phyloP scores from a whole-genome alignment of 768 basidiomycete genomes.

The Amanita rimosa region DNA sequence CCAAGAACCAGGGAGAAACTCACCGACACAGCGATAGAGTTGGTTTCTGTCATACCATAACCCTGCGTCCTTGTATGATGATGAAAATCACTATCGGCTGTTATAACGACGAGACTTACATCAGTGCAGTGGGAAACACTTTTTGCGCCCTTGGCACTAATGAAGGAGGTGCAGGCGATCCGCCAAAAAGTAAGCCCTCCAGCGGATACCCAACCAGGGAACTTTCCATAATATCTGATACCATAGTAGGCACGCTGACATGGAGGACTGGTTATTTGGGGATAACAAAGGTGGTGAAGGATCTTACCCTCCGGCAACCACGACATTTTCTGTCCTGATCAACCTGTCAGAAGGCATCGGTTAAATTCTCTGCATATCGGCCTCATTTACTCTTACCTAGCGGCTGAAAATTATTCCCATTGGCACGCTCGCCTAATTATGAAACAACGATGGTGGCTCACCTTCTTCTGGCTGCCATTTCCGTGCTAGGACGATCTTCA shows the following conservation, averaged over 20 bases:
- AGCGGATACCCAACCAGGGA: slow-evolving; percentile 23
- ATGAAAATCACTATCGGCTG: not conserved
- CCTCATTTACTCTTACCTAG: slow-evolving; percentile 16
- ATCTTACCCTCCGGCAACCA: slow-evolving; percentile 30
- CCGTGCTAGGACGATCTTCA: slow-evolving; percentile 36
- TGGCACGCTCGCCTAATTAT: not conserved
- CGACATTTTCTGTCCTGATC: slow-evolving; percentile 32
- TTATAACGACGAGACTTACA: slow-evolving; percentile 6
- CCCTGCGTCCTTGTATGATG: slow-evolving; percentile 21
- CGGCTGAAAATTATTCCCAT: slow-evolving; percentile 12
- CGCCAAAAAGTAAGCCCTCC: slow-evolving; percentile 30
- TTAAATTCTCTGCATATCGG: not conserved
- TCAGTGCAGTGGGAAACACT: slow-evolving; percentile 23
- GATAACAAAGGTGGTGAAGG: not conserved
- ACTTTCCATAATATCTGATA: slow-evolving; percentile 35
- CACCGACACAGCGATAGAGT: slow-evolving; percentile 30
- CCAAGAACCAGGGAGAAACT: slow-evolving; percentile 1
- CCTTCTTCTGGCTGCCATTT: slow-evolving; percentile 41
- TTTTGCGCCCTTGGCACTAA: slow-evolving; percentile 21
- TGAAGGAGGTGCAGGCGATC: slow-evolving; percentile 24
- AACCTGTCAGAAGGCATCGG: slow-evolving; percentile 16
- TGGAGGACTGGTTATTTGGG: not conserved
- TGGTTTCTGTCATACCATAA: slow-evolving; percentile 44
- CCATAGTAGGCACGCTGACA: slow-evolving; percentile 42
- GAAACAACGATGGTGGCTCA: slow-evolving; percentile 10